Base-by-base conservation (phyloP, 1,284 basidiomycete genomes). In the Agroathelia rolfsii region DNA sequence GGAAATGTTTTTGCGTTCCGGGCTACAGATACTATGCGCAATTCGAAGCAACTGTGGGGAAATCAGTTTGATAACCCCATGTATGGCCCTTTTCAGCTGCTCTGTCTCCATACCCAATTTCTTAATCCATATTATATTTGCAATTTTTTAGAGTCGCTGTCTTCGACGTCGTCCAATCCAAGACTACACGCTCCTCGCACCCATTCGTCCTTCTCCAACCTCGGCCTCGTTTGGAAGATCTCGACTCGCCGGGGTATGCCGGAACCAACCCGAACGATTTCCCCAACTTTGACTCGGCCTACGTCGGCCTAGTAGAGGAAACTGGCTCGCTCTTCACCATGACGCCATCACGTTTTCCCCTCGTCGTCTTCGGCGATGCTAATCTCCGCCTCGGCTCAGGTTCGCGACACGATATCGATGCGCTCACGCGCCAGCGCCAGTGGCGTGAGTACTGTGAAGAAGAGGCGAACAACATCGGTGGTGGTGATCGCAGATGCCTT, bases 131-230 rank as follows among this genome's bases (percentile, higher is more conserved):
- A 34, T 41, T n/a, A 45, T 20, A 30, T 21, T 29, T 30, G 16
- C 26, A 25, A 30, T n/a, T 24, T 17, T 36, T 3, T 38, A 85
- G 79, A 37, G 83, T 87, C 17, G 81, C 82, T 6, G 64, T 85
- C 13, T 87, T 88, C 45, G 86, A 89, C 48, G 70, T 88, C 21
- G 62, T 87, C 4, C n/a, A n/a, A 26, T 52, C 51, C 5, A 37
- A 47, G 7, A 38, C 47, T 10, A 32, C 47, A 7, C 28, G 51
- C 20, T 59, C 58, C 32, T 52, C 66, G 24, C 49, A 50, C 19
- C 76, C 85, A 1, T 73, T 88, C 48, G 76, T 83, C 8, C 69
- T 90, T 14, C 66, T 84, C 6, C 87, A 90, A 48, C 86, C 86
- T 2, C 75, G 70, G 3, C 76, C 79, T 0, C 63, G 67, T 16